phyloP scores from a whole-genome alignment of 495 filamentous ascomycete species.

The Pyrenula massariospora region DNA sequence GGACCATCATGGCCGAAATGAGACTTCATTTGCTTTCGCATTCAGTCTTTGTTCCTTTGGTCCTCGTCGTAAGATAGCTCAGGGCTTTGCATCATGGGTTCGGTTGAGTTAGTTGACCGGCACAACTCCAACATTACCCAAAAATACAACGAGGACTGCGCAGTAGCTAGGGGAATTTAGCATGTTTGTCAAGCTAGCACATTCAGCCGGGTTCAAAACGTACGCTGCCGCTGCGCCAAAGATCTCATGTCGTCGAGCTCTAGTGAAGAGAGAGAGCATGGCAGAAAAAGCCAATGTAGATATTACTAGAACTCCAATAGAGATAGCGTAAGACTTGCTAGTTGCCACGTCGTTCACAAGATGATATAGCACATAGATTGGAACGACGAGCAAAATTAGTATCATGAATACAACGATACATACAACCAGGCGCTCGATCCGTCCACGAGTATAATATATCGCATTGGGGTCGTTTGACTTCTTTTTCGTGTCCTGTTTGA shows the following conservation, averaged over 20 bases:
- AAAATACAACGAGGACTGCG: slow-evolving; percentile 6
- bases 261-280: slow-evolving; percentile 4
- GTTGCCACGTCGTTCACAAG: not conserved
- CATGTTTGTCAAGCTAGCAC: not conserved
- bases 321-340: not conserved
- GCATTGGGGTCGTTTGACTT: not conserved
- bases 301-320: slow-evolving; percentile 5
- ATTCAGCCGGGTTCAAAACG: not conserved
- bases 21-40: too few species aligned
- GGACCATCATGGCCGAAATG: too few species aligned
- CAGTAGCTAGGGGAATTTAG: slow-evolving; percentile 4
- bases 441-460: slow-evolving; percentile 4
- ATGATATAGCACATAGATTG: slow-evolving; percentile 11
- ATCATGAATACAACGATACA: slow-evolving; percentile 12
- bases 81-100: too few species aligned
- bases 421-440: slow-evolving; percentile 5
- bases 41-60: too few species aligned
- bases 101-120: too few species aligned
- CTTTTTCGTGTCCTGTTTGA: not conserved
- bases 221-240: slow-evolving; percentile 7
- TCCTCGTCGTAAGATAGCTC: too few species aligned
- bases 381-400: slow-evolving; percentile 11
- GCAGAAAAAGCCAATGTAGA: slow-evolving; percentile 2
- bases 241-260: slow-evolving; percentile 3
- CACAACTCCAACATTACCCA: slow-evolving; percentile 3